phyloP scores from a whole-genome alignment of 176 grass and related monocot genomes.

The Phyllostachys edulis region DNA sequence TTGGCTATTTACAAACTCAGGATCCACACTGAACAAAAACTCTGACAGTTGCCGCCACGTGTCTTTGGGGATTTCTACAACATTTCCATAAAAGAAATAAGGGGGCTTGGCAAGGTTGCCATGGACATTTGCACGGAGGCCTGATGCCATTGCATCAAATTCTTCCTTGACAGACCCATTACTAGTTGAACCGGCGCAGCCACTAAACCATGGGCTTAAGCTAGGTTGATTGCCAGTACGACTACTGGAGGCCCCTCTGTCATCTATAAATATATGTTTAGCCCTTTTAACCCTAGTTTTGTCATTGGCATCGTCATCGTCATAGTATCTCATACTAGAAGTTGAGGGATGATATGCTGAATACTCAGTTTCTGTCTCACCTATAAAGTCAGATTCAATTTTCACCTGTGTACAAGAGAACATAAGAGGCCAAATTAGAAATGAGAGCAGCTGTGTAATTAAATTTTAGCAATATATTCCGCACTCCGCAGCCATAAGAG shows the following conservation, averaged over 20 bases:
- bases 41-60: slow-evolving; percentile 58
- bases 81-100: slow-evolving; percentile 77
- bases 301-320: slow-evolving; percentile 29
- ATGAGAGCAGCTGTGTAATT: neutral
- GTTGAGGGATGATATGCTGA: slow-evolving; percentile 39
- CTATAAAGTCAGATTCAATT: slow-evolving; percentile 37
- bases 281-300: slow-evolving; percentile 41
- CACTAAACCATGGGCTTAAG: slow-evolving; percentile 4
- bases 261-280: slow-evolving; percentile 43
- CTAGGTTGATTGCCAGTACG: neutral
- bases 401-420: slow-evolving; percentile 41
- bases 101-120: slow-evolving; percentile 38
- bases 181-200: neutral
- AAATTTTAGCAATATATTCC: slow-evolving; percentile 15
- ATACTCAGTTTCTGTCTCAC: slow-evolving; percentile 38
- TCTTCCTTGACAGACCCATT: slow-evolving; percentile 49
- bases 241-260: slow-evolving; percentile 37
- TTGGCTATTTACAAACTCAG: slow-evolving; percentile 67
- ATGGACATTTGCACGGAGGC: neutral
- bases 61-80: slow-evolving; percentile 47
- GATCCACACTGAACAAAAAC: slow-evolving; percentile 62
- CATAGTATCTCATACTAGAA: slow-evolving; percentile 12
- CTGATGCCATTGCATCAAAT: slow-evolving; percentile 12
- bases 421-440: slow-evolving; percentile 21
- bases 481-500: neutral